phyloP scores from a whole-genome alignment of 2,329 filamentous ascomycete species.

The Xylaria sp. region DNA sequence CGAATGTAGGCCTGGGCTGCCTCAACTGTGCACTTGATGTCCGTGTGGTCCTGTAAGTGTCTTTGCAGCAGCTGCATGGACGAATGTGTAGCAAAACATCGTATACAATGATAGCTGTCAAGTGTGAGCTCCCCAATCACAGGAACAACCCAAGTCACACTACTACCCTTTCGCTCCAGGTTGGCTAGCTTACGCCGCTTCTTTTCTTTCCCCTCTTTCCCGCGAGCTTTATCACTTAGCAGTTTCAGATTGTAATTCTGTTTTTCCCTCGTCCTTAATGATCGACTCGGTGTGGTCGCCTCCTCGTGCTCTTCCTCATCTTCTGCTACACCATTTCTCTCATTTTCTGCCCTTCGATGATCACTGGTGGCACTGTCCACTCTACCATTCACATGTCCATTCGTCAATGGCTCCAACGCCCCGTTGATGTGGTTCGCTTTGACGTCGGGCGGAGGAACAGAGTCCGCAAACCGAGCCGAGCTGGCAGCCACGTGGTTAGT shows the following conservation, averaged over 20 bases:
- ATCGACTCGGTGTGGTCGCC: constrained; percentile 58
- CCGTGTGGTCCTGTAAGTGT: constrained; percentile 55
- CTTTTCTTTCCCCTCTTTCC: constrained; percentile 55
- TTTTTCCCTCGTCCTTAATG: constrained; percentile 54
- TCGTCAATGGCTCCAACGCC: constrained; percentile 39
- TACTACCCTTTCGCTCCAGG: constrained; percentile 36
- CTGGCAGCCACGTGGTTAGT: constrained; percentile 32
- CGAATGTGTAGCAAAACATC: constrained; percentile 55
- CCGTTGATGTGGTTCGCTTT: constrained; percentile 49
- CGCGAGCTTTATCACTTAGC: constrained; percentile 62
- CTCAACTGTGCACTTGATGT: constrained; percentile 52
- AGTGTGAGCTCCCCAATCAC: constrained; percentile 51
- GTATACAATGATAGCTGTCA: constrained; percentile 57
- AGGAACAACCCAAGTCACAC: constrained; percentile 55
- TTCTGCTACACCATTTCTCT: constrained; percentile 31
- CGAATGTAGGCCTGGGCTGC: constrained; percentile 33
- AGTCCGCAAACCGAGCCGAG: constrained; percentile 39
- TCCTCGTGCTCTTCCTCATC: constrained; percentile 53
- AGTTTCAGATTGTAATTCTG: constrained; percentile 65
- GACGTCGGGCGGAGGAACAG: constrained; percentile 52
- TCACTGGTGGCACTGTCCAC: constrained; percentile 34
- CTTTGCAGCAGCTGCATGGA: constrained; percentile 54
- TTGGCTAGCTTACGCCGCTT: constrained; percentile 43
- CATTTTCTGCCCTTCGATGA: constrained; percentile 31
- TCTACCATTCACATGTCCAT: constrained; percentile 43